Percentiles rank a stretch among this genome's conserved stretches.
Evolutionary conservation across 1,284 basidiomycete species (phyloP).

Genomic region (Moniliophthora roreri): DNA sequence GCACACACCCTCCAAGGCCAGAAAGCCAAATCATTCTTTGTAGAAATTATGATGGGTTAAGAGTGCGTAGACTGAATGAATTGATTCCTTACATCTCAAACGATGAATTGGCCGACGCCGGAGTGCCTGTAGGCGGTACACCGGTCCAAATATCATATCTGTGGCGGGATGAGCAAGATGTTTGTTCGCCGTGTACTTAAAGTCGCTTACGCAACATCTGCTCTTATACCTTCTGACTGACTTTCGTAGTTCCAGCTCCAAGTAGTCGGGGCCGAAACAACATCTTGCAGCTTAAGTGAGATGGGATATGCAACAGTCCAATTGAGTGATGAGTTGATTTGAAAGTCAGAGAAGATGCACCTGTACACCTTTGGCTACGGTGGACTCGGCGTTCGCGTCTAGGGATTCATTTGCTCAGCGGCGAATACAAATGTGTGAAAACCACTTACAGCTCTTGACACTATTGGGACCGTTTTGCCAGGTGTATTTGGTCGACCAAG

Average conservation of each 20-base stretch:
- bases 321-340: not conserved
- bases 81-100: constrained; percentile 48
- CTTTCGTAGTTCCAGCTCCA: constrained; percentile 52
- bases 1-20: constrained; percentile 49
- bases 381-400: constrained; percentile 48
- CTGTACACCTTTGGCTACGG: constrained; percentile 46
- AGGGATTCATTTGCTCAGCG: not conserved
- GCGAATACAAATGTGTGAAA: not conserved
- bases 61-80: not conserved
- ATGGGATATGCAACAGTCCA: not conserved
- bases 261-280: constrained; percentile 45
- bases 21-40: constrained; percentile 63
- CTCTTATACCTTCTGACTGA: constrained; percentile 45
- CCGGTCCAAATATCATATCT: constrained; percentile 63
- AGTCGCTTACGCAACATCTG: constrained; percentile 53
- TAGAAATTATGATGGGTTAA: not conserved
- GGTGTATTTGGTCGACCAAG: constrained; percentile 57
- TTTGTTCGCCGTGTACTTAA: too few species aligned
- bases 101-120: constrained; percentile 48
- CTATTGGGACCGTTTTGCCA: constrained; percentile 53
- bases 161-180: not conserved
- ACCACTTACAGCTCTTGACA: constrained; percentile 53
- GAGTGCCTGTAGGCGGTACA: constrained; percentile 37
- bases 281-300: constrained; percentile 43
- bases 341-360: constrained; percentile 20